A percentile compares a stretch with the other conserved stretches of the same genome.
These are phyloP conservation scores for Fusarium clavum DNA, from an alignment of 2,329 filamentous ascomycete species.

Conservation along the genomic window DNA sequence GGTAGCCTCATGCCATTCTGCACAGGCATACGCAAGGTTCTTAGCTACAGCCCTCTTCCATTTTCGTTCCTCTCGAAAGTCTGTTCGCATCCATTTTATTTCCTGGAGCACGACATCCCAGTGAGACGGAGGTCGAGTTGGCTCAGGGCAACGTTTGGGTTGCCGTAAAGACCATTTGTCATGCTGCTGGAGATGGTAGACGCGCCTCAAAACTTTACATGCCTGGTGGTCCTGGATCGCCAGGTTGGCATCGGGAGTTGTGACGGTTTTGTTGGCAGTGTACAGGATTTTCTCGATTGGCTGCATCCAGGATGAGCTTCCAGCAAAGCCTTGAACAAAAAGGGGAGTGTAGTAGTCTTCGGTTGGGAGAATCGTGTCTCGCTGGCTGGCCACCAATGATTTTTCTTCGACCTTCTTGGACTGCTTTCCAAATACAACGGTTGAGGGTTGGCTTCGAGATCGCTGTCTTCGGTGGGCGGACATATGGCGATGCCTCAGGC, in stretches of 20 bases:
- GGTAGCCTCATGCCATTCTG: constrained; percentile 78
- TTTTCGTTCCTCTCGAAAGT: constrained; percentile 93
- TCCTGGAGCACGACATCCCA: constrained; percentile 90
- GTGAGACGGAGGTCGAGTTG: constrained; percentile 79
- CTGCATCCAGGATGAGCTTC: constrained; percentile 69
- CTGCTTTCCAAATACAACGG: constrained; percentile 82
- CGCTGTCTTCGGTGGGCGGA: constrained; percentile 63
- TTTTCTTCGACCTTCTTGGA: constrained; percentile 62
- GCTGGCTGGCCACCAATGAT: constrained; percentile 54
- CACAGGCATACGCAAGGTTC: constrained; percentile 84
- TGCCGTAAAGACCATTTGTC: constrained; percentile 95
- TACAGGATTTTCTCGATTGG: constrained; percentile 78
- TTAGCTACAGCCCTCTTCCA: constrained; percentile 89
- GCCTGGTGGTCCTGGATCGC: constrained; percentile 89
- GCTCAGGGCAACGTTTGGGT: constrained; percentile 85
- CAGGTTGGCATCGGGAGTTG: constrained; percentile 84
- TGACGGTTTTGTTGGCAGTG: constrained; percentile 89
- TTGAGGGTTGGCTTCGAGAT: constrained; percentile 75
- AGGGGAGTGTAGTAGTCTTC: constrained; percentile 74
- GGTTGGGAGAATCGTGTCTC: constrained; percentile 59
- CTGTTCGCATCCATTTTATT: constrained; percentile 98
- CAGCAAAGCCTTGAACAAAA: constrained; percentile 69
- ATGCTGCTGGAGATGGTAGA: constrained; percentile 90
- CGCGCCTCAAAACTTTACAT: constrained; percentile 83
- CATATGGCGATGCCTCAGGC: constrained; percentile 45